A percentile compares a stretch with the other conserved stretches of the same genome.
These are phyloP conservation scores for Fusarium albidum DNA, from an alignment of 2,329 filamentous ascomycete genomes.

Conservation along the genomic window DNA sequence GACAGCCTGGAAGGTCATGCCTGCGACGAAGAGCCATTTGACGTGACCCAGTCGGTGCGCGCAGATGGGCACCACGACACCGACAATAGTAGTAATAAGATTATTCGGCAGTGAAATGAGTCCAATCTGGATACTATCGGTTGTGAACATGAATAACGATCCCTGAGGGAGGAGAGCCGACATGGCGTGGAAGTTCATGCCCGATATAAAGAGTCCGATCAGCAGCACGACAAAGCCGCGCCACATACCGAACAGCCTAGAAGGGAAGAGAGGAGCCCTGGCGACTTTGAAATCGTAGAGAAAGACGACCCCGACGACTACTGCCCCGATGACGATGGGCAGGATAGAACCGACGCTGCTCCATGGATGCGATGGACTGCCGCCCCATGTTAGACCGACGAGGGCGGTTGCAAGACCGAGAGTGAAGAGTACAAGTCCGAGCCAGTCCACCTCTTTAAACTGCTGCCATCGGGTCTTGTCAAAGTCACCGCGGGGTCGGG, in stretches of 20 bases:
- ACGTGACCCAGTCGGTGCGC: conserved; percentile 7
- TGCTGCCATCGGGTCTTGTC: conserved; percentile 21
- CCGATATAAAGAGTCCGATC: conserved; percentile 14
- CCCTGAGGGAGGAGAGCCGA: conserved; percentile 19
- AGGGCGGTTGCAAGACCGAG: conserved; percentile 4
- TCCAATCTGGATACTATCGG: conserved; percentile 17
- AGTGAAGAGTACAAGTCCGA: conserved; percentile 4
- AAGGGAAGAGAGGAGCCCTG: conserved; percentile 12
- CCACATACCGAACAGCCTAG: background rate
- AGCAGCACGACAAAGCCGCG: conserved; percentile 9
- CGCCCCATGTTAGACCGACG: conserved; percentile 19
- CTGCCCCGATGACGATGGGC: background rate
- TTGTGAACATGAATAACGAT: conserved; percentile 23
- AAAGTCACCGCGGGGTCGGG: conserved; percentile 14
- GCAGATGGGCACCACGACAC: background rate
- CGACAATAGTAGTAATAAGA: background rate
- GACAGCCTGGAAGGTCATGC: conserved; percentile 12
- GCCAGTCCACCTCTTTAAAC: conserved; percentile 19
- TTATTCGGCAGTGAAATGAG: conserved; percentile 4
- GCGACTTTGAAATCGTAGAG: conserved; percentile 6
- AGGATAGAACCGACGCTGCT: conserved; percentile 8
- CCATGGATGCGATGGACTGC: conserved; percentile 5
- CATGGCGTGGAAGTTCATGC: conserved; percentile 25
- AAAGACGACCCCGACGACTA: background rate
- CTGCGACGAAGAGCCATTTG: conserved; percentile 14